Percentiles rank a stretch among this genome's conserved stretches.
phyloP scores from a whole-genome alignment of 768 basidiomycete genomes.

The Hericium coralloides region DNA sequence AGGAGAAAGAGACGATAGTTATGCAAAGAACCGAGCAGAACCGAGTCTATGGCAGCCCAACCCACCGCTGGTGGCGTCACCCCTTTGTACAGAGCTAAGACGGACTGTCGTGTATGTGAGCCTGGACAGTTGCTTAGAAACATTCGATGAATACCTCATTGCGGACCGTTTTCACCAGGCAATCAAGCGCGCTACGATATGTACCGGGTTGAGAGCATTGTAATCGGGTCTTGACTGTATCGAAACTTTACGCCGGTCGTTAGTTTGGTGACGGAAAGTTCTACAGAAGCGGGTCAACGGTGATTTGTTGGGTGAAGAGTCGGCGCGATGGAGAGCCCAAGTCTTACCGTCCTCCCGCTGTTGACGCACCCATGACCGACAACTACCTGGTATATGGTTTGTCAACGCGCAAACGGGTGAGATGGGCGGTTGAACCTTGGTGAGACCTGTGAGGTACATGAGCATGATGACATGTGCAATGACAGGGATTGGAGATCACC shows the following conservation, averaged over 20 bases:
- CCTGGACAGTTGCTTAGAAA: not conserved
- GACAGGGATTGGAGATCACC: not conserved
- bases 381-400: conserved; percentile 37
- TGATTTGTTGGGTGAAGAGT: no score
- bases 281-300: no score
- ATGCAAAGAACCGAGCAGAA: conserved; percentile 61
- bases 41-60: conserved; percentile 66
- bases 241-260: conserved; percentile 35
- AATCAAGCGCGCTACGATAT: conserved; percentile 54
- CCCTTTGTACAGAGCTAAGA: conserved; percentile 65
- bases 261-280: no score
- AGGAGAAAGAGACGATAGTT: conserved; percentile 60
- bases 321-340: no score
- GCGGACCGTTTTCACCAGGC: conserved; percentile 43
- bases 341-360: no score
- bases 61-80: conserved; percentile 65
- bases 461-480: not conserved
- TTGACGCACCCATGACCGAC: conserved; percentile 54
- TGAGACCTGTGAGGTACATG: not conserved
- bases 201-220: conserved; percentile 61
- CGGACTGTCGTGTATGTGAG: conserved; percentile 31
- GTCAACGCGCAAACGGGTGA: not conserved
- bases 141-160: conserved; percentile 43
- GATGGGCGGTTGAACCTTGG: not conserved
- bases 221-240: conserved; percentile 65